Evolutionary conservation across 441 rosid species (phyloP).

Genomic region (Euphorbia schlechtendalii): DNA sequence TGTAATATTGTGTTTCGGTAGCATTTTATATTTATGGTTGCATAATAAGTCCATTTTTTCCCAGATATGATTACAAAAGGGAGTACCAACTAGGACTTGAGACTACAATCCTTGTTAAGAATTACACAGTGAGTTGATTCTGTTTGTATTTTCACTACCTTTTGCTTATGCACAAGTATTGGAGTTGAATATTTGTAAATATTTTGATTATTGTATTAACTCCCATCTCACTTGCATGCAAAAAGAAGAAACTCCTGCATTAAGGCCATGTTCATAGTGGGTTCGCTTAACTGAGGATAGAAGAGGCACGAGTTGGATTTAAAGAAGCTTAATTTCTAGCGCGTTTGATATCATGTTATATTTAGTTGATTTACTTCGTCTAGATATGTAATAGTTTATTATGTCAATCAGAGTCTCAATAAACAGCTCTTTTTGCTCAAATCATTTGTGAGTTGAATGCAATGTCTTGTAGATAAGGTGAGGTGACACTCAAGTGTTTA

Average conservation of each 20-base stretch:
- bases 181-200: neutral
- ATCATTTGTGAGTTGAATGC: slow-evolving; percentile 7
- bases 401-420: neutral
- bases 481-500: neutral
- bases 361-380: neutral
- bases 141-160: neutral
- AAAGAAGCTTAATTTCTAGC: neutral
- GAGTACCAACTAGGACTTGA: slow-evolving; percentile 91
- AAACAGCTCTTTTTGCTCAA: neutral
- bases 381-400: neutral
- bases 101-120: slow-evolving; percentile 92
- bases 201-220: neutral
- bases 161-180: neutral
- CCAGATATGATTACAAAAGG: slow-evolving; percentile 94
- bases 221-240: neutral
- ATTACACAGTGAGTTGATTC: slow-evolving; percentile 69
- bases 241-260: neutral
- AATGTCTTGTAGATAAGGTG: neutral
- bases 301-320: neutral
- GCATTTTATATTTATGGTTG: neutral
- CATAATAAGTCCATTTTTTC: slow-evolving; percentile 14
- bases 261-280: neutral
- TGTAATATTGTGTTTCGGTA: slow-evolving; percentile 5
- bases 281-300: slow-evolving; percentile 4
- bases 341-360: neutral